phyloP scores from a whole-genome alignment of 176 grass and related monocot genomes.

The Musa troglodytarum region DNA sequence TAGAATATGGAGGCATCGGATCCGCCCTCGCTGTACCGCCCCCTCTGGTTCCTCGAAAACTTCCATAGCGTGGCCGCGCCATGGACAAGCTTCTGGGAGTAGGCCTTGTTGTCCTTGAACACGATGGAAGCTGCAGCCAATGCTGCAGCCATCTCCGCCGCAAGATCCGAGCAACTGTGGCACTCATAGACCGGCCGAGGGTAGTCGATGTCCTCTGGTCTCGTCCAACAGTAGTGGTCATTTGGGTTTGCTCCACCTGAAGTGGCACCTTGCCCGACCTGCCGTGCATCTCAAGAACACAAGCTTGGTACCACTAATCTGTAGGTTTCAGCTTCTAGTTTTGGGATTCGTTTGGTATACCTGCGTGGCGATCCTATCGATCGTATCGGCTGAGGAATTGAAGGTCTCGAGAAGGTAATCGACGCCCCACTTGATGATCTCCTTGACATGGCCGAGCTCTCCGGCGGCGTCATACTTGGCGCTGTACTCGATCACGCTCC shows the following conservation, averaged over 20 bases:
- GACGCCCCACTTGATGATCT: conserved; percentile 4
- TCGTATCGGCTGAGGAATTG: conserved; percentile 3
- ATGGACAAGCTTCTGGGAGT: conserved; percentile 13
- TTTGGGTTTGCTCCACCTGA: neutral
- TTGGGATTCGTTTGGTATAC: neutral
- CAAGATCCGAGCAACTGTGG: conserved; percentile 15
- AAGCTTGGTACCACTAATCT: neutral
- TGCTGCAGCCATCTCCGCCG: conserved; percentile 6
- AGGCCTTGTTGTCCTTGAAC: conserved; percentile 14
- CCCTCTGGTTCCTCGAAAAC: conserved; percentile 8
- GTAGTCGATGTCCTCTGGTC: conserved; percentile 13
- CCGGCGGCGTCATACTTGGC: conserved; percentile 4
- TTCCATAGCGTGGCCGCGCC: neutral
- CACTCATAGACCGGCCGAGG: conserved; percentile 5
- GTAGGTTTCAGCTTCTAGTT: neutral
- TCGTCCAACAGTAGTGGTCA: conserved; percentile 15
- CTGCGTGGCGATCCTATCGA: conserved; percentile 4
- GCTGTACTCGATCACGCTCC: conserved; percentile 14
- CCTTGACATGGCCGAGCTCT: conserved; percentile 8
- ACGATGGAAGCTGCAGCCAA: conserved; percentile 7
- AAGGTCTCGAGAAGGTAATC: conserved; percentile 10
- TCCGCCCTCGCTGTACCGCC: neutral
- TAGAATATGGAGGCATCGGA: neutral
- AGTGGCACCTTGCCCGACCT: conserved; percentile 9
- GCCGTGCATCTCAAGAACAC: neutral